A percentile compares a stretch with the other conserved stretches of the same genome.
phyloP scores from a whole-genome alignment of 345 rosid species.

The Salix purpurea region DNA sequence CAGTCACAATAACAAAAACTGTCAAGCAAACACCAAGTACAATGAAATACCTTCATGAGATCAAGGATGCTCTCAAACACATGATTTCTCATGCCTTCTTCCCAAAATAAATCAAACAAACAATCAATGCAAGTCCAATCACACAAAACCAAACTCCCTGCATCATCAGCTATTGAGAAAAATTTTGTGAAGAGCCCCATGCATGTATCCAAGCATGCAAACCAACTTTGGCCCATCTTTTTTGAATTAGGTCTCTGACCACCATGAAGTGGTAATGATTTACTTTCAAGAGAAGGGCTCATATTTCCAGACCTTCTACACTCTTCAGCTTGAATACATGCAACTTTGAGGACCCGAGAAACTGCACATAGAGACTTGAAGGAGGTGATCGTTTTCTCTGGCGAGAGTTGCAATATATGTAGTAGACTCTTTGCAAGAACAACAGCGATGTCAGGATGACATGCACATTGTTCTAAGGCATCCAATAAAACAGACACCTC shows the following conservation, averaged over 20 bases:
- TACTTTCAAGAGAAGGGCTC: conserved; percentile 27
- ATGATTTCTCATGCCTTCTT: conserved; percentile 53
- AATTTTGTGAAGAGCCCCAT: conserved; percentile 58
- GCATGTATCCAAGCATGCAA: conserved; percentile 56
- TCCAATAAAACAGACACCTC: conserved; percentile 71
- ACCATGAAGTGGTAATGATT: conserved; percentile 25
- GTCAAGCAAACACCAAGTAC: neutral
- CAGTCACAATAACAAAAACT: neutral
- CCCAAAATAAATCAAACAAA: conserved; percentile 92
- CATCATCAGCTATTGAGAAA: conserved; percentile 54
- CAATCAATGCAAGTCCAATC: conserved; percentile 61
- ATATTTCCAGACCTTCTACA: conserved; percentile 35
- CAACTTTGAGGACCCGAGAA: conserved; percentile 72
- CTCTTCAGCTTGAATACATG: conserved; percentile 68
- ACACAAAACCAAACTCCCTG: conserved; percentile 53
- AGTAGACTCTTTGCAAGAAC: conserved; percentile 66
- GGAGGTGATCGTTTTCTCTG: conserved; percentile 62
- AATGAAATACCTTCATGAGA: conserved; percentile 71
- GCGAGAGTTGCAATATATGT: conserved; percentile 57
- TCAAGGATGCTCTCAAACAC: conserved; percentile 63
- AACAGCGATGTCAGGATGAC: conserved; percentile 55
- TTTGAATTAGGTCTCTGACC: conserved; percentile 31
- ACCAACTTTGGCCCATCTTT: conserved; percentile 42
- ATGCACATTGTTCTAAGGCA: conserved; percentile 82
- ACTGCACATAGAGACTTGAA: conserved; percentile 65